These are phyloP conservation scores for Fusarium equiseti DNA, from an alignment of 2,329 filamentous ascomycete species.

Conservation along the genomic window DNA sequence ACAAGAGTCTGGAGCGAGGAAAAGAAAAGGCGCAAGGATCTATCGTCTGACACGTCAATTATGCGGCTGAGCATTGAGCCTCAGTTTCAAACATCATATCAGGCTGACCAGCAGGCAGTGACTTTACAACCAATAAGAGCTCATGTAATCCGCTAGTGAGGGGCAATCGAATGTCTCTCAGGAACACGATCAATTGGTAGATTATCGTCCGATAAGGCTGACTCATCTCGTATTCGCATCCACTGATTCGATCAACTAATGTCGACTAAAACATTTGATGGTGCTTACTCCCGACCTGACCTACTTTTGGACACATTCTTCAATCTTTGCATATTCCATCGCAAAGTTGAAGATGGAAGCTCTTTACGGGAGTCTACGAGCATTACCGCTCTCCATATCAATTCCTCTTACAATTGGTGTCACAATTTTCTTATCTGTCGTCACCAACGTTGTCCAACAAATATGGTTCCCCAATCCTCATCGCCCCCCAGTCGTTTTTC, in stretches of 20 bases:
- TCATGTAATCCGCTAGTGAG: not conserved
- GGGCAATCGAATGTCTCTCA: not conserved
- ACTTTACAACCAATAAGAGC: not conserved
- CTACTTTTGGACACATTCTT: not conserved
- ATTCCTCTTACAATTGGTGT: slow-evolving; percentile 56
- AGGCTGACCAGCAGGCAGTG: not conserved
- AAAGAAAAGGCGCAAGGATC: not conserved
- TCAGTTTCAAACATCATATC: not conserved
- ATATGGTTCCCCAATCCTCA: slow-evolving; percentile 83
- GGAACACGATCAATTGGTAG: slow-evolving; percentile 1
- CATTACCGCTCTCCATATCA: slow-evolving; percentile 23
- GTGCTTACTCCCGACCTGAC: slow-evolving; percentile 4
- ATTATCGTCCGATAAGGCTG: slow-evolving; percentile 6
- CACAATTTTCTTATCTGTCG: slow-evolving; percentile 67
- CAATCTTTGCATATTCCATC: not conserved
- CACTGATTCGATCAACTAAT: not conserved
- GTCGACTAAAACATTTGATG: not conserved
- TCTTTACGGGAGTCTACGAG: not conserved
- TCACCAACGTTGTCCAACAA: slow-evolving; percentile 84
- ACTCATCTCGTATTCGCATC: slow-evolving; percentile 14
- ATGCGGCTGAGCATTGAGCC: not conserved
- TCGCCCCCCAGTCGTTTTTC: slow-evolving; percentile 83
- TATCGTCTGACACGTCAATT: not conserved
- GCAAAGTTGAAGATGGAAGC: slow-evolving; percentile 1
- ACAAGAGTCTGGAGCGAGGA: not conserved